phyloP scores from a whole-genome alignment of 2,329 filamentous ascomycete genomes.

The Paraphoma chrysanthemicola region DNA sequence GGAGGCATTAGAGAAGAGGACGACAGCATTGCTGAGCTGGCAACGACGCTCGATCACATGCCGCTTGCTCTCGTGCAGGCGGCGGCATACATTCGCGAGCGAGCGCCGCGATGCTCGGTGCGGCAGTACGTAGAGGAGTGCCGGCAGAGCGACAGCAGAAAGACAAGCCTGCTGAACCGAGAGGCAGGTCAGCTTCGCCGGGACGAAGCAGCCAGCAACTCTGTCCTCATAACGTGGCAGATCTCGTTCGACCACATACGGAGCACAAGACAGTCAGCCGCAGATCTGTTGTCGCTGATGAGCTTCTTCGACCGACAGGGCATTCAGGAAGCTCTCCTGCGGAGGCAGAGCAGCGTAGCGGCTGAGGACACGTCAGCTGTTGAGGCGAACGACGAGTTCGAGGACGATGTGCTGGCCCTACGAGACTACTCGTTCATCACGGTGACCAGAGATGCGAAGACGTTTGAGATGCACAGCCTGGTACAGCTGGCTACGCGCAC shows the following conservation, averaged over 20 bases:
- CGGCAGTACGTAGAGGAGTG: constrained; percentile 51
- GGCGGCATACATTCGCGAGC: constrained; percentile 22
- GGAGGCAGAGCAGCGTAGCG: background rate
- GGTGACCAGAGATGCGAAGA: background rate
- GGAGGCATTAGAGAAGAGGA: background rate
- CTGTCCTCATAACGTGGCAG: constrained; percentile 48
- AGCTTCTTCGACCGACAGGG: constrained; percentile 55
- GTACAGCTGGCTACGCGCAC: constrained; percentile 11
- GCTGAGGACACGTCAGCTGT: background rate
- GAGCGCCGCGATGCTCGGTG: constrained; percentile 16
- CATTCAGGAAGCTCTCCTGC: constrained; percentile 46
- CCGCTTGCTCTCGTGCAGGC: background rate
- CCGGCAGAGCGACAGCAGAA: constrained; percentile 39
- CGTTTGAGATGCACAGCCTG: background rate
- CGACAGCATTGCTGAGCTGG: background rate
- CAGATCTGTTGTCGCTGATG: constrained; percentile 55
- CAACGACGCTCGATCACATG: constrained; percentile 8
- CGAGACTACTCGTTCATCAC: constrained; percentile 16
- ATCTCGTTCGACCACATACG: constrained; percentile 44
- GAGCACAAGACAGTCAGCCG: constrained; percentile 33
- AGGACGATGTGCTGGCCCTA: constrained; percentile 12
- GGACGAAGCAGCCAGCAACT: constrained; percentile 42
- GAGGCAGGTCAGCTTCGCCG: constrained; percentile 40
- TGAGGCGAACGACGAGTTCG: background rate
- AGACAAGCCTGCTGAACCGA: constrained; percentile 17